Base-by-base conservation (phyloP, 768 basidiomycete species). In the Trametes elegans region DNA sequence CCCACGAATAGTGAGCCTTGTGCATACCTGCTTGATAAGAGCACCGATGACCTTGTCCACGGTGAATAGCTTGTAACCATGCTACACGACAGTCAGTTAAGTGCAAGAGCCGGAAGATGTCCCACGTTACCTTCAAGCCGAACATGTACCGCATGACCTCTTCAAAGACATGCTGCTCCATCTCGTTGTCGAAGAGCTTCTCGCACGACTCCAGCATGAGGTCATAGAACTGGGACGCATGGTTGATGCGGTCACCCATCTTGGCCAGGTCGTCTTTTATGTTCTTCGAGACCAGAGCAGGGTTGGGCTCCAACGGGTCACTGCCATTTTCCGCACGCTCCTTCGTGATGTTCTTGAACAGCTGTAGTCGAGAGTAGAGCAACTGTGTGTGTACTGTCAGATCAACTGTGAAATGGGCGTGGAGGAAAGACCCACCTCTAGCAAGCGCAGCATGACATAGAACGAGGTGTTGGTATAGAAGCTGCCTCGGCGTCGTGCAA, bases 391-490 rank as follows among this genome's bases (percentile, higher is more conserved):
- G n/a, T n/a, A n/a, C n/a, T n/a, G n/a, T n/a, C n/a, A n/a, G n/a
- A n/a, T n/a, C n/a, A n/a, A n/a, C n/a, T n/a, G n/a, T n/a, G n/a
- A n/a, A n/a, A n/a, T n/a, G n/a, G n/a, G n/a, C n/a, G n/a, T n/a
- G n/a, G n/a, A n/a, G n/a, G n/a, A n/a, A n/a, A 14, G 10, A 68
- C 85, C 43, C 55, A 93, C 96, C 84, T 98, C 89, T 36, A 98
- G 69, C 44, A 95, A 74, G 29, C 96, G 83, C 63, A 98, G 71
- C 21, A 98, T 72, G 9, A 83, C 81, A 74, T 98, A 99, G 65
- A 92, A 92, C 21, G 84, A 78, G 18, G 90, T 93, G 71, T 97
- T 98, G 55, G 86, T 84, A 71, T 92, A 98, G 72, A 98, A 93
- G 31, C 84, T 74, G 51, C 80, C 78, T 45, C 79, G 77, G 53